Evolutionary conservation across 192 early-diverging fungal species (phyloP).

Genomic region (Chytriomyces confervae): DNA sequence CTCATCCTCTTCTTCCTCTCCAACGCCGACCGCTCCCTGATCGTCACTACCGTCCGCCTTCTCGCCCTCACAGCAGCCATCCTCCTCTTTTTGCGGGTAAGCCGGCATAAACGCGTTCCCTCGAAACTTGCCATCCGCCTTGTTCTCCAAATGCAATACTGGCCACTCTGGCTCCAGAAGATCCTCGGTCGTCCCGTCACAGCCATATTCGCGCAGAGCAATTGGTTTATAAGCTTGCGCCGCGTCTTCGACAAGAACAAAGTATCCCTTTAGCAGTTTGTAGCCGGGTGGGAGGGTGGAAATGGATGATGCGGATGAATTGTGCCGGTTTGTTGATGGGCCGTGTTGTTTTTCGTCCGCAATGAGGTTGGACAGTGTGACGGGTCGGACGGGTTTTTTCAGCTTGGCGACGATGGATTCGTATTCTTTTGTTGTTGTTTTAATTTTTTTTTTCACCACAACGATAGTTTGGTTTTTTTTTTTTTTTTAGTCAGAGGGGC

Average conservation of each 20-base stretch:
- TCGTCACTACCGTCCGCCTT: neutral
- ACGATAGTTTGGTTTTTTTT: too few species aligned
- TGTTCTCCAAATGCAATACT: slow-evolving; percentile 12
- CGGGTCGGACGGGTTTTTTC: neutral
- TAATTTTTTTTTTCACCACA: neutral
- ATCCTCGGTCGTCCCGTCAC: neutral
- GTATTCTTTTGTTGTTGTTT: neutral
- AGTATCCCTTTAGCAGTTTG: neutral
- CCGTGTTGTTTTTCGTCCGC: neutral
- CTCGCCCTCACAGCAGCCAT: neutral
- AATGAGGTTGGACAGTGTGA: neutral
- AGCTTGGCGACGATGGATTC: neutral
- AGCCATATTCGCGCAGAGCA: neutral
- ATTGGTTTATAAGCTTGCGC: neutral
- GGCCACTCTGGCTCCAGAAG: neutral
- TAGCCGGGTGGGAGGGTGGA: neutral
- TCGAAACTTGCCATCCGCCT: slow-evolving; percentile 6
- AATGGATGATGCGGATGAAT: neutral
- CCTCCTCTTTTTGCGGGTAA: neutral
- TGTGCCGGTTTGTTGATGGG: neutral
- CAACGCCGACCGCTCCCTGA: neutral
- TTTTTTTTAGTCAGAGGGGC: too few species aligned
- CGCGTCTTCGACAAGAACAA: slow-evolving; percentile 17
- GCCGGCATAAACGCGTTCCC: slow-evolving; percentile 20
- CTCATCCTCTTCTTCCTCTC: neutral